These are phyloP conservation scores for Aspergillus mulundensis DNA, from an alignment of 495 filamentous ascomycete species.

Conservation along the genomic window DNA sequence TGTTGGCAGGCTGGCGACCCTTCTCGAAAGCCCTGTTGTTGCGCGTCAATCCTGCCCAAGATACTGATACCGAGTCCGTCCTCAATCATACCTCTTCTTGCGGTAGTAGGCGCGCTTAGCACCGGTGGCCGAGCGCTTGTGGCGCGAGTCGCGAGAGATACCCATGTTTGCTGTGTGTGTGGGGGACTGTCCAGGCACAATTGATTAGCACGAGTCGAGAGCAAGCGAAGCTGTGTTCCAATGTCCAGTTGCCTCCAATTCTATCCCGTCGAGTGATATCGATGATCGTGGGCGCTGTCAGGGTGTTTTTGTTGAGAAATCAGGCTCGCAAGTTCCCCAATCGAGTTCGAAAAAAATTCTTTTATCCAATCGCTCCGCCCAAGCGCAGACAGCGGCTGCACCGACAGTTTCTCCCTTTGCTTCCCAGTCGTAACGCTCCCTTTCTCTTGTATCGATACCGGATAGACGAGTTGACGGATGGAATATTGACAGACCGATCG, in stretches of 20 bases:
- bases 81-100: conserved; percentile 66
- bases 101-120: conserved; percentile 94
- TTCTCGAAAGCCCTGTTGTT: conserved; percentile 93
- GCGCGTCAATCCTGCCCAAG: conserved; percentile 2
- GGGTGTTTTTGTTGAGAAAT: background rate
- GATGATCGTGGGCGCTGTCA: background rate
- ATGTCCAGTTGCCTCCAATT: background rate
- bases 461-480: background rate
- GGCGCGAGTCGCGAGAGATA: conserved; percentile 98
- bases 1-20: conserved; percentile 98
- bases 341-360: background rate
- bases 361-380: background rate
- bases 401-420: background rate
- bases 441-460: background rate
- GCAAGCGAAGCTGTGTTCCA: conserved; percentile 3
- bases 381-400: background rate
- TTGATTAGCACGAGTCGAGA: conserved; percentile 18
- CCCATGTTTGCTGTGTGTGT: conserved; percentile 78
- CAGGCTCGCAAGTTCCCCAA: background rate
- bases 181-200: conserved; percentile 42
- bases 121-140: conserved; percentile 97
- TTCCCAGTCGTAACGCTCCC: background rate
- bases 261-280: conserved; percentile 3
- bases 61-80: conserved; percentile 1
- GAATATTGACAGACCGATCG: conserved; percentile 2